phyloP scores from a whole-genome alignment of 2,329 filamentous ascomycete genomes.

The Knoxdaviesia capensis region DNA sequence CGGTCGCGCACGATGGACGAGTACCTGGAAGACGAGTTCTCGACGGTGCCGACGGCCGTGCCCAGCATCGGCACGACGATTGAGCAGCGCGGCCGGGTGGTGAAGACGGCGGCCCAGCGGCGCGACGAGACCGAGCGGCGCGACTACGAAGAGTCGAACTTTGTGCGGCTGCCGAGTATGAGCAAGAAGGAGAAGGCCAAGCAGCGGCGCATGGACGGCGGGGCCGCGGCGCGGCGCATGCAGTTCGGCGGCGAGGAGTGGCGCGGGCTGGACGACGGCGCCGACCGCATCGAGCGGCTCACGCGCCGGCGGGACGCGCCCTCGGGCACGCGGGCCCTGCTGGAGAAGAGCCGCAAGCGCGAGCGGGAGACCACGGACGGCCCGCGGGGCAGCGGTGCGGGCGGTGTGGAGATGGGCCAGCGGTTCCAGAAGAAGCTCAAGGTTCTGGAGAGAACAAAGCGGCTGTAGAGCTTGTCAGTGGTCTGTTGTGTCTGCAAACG shows the following conservation, averaged over 20 bases:
- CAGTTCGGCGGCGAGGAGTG: conserved; percentile 79
- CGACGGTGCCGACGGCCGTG: conserved; percentile 58
- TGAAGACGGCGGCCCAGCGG: conserved; percentile 58
- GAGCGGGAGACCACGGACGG: conserved; percentile 48
- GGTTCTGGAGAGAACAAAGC: conserved; percentile 18
- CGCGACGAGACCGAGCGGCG: conserved; percentile 58
- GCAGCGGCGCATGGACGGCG: conserved; percentile 29
- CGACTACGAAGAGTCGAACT: conserved; percentile 84
- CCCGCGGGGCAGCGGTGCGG: conserved; percentile 39
- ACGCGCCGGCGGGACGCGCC: conserved; percentile 48
- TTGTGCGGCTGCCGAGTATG: conserved; percentile 65
- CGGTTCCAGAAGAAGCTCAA: conserved; percentile 52
- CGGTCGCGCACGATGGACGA: conserved; percentile 82
- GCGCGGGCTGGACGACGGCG: conserved; percentile 64
- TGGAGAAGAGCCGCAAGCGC: conserved; percentile 79
- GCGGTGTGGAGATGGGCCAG: conserved; percentile 44
- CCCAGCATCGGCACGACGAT: conserved; percentile 89
- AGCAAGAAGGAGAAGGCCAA: conserved; percentile 72
- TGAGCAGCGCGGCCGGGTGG: conserved; percentile 53
- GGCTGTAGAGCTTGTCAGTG: too few relatives aligned
- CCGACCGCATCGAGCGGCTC: conserved; percentile 68
- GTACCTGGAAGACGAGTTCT: conserved; percentile 72
- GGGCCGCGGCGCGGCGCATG: conserved; percentile 29
- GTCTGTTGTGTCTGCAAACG: too few relatives aligned
- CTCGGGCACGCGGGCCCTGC: conserved; percentile 34